Percentiles rank a stretch among this genome's conserved stretches.
phyloP scores from a whole-genome alignment of 75 land plant genomes.

The Chamaecyparis obtusa region DNA sequence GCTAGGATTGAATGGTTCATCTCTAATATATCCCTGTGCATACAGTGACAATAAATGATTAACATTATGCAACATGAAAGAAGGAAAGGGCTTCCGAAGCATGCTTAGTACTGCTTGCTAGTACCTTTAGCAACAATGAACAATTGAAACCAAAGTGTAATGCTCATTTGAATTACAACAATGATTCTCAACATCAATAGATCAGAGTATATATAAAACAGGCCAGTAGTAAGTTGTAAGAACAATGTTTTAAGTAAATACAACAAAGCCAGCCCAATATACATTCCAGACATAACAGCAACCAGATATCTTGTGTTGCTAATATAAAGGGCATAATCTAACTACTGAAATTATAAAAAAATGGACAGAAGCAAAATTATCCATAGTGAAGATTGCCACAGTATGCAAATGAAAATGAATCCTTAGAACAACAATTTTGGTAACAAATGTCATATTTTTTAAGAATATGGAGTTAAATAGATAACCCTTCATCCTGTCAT shows the following conservation, averaged over 20 bases:
- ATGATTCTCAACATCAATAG: not conserved
- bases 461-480: not conserved
- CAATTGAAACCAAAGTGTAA: not conserved
- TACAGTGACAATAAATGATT: not conserved
- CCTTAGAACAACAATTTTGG: not conserved
- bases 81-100: not conserved
- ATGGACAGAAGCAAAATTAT: not conserved
- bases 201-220: not conserved
- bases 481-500: not conserved
- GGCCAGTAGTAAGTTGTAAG: not conserved
- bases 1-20: conserved; percentile 78
- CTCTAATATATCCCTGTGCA: conserved; percentile 81
- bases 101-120: not conserved
- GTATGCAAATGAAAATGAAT: not conserved
- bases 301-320: not conserved
- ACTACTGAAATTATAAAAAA: not conserved
- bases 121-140: not conserved
- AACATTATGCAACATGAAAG: not conserved
- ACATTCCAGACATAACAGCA: not conserved
- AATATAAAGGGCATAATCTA: not conserved
- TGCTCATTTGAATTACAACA: not conserved
- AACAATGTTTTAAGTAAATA: not conserved
- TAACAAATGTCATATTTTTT: not conserved
- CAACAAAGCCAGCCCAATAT: not conserved
- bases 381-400: not conserved